Conservation (phyloP, 176 grass and related monocot species). For the Poa annua region DNA sequence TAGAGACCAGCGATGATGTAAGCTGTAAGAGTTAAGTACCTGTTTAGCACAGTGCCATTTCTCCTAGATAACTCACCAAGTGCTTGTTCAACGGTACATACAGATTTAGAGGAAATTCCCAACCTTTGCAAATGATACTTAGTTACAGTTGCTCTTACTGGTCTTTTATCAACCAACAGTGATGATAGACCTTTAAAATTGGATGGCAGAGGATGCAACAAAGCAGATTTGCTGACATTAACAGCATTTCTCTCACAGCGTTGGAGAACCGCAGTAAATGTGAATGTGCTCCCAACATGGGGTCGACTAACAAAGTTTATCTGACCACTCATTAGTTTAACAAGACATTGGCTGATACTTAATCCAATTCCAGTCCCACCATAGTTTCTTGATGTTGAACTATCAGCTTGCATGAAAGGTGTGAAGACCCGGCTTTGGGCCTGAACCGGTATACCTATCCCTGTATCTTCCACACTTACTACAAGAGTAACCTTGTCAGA, state of each 20-base stretch:
- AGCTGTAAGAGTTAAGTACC: slow-evolving; percentile 49
- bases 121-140: slow-evolving; percentile 93
- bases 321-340: slow-evolving; percentile 84
- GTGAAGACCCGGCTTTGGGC: slow-evolving; percentile 83
- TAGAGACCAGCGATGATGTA: slow-evolving; percentile 1
- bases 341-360: slow-evolving; percentile 93
- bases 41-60: slow-evolving; percentile 61
- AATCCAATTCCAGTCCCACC: slow-evolving; percentile 97
- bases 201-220: slow-evolving; percentile 67
- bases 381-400: slow-evolving; percentile 89
- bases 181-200: slow-evolving; percentile 72
- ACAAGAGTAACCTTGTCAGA: slow-evolving; percentile 78
- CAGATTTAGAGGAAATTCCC: slow-evolving; percentile 67
- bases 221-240: slow-evolving; percentile 60
- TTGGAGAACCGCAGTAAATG: slow-evolving; percentile 71
- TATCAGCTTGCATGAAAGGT: slow-evolving; percentile 99
- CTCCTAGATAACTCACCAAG: slow-evolving; percentile 54
- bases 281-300: slow-evolving; percentile 87
- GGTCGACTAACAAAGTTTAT: slow-evolving; percentile 89
- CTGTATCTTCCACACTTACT: slow-evolving; percentile 95
- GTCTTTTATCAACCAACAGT: slow-evolving; percentile 80
- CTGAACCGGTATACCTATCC: slow-evolving; percentile 83
- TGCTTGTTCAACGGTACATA: slow-evolving; percentile 51
- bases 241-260: slow-evolving; percentile 49
- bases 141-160: slow-evolving; percentile 80